Base-by-base conservation (phyloP, 2,329 filamentous ascomycete genomes). In the Aspergillus caelatus region DNA sequence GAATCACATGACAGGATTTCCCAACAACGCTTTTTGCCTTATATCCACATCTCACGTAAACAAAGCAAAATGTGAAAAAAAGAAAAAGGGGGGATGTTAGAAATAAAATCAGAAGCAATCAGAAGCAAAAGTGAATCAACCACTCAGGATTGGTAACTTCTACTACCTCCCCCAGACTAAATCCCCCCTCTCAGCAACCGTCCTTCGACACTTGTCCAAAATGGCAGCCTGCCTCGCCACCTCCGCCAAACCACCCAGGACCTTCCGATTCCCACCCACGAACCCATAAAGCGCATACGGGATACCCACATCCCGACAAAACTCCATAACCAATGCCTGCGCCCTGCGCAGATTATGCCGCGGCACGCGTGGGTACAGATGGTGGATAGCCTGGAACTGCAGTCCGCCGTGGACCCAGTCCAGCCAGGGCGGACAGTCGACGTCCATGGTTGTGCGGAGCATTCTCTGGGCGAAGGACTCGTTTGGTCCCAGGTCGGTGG, bases 401-500 rank as follows among this genome's bases (percentile, higher is more conserved):
- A 96, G 80, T 1, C 93, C 93, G 21, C 92, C 92, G 69, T 96
- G 92, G 74, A 96, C 85, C 72, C 93, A 96, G 74, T 96, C 92
- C 32, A 96, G 82, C 92, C 92, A 96, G 14, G 84, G 81, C 0
- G 93, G 91, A 73, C 93, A 96, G 72, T 94, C 92, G 16, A 96
- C 88, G 67, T 96, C 92, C 93, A 96, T 96, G 8, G 93, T 96
- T 0, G 93, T 96, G 67, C 93, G 88, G 53, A 96, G 83, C 89
- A 95, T 94, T 75, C 89, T 91, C 78, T 96, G 93, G 0, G 93
- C 88, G 76, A 96, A 96, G 0, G 91, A 94, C 75, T 96, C 93
- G 57, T 88, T 81, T 0, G 90, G 88, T 0, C 93, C 93, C 4
- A 96, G 84, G 71, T 96, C 92, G 7, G 91, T 85, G 0, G 93